phyloP scores from a whole-genome alignment of 129 eudicot species.

The Silybum marianum region DNA sequence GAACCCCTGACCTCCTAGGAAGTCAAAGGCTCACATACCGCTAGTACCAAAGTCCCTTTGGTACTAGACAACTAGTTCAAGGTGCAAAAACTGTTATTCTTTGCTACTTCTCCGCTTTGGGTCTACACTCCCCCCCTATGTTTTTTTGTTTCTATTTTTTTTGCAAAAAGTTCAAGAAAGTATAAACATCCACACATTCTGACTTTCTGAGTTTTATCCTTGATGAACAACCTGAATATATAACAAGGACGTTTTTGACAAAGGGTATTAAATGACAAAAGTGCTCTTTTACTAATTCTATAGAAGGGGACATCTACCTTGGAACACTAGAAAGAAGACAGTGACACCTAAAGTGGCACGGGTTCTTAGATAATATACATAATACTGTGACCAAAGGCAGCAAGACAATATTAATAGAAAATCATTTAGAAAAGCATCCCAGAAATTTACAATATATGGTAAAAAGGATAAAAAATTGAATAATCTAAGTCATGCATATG shows the following conservation, averaged over 20 bases:
- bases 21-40: no score
- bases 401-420: background rate
- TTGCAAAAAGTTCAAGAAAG: background rate
- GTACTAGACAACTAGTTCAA: background rate
- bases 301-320: background rate
- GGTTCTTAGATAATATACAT: background rate
- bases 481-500: background rate
- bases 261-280: background rate
- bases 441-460: background rate
- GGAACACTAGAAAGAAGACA: background rate
- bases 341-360: background rate
- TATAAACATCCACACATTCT: background rate
- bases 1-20: no score
- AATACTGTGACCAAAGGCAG: constrained; percentile 5
- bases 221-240: background rate
- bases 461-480: background rate
- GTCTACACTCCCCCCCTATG: background rate
- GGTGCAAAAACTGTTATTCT: background rate
- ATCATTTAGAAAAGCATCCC: background rate
- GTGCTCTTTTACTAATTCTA: background rate
- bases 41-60: no score
- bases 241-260: background rate
- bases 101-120: background rate
- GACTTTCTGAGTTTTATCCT: background rate
- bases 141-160: background rate